phyloP scores from a whole-genome alignment of 495 filamentous ascomycete species.

The Clohesyomyces aquaticus region DNA sequence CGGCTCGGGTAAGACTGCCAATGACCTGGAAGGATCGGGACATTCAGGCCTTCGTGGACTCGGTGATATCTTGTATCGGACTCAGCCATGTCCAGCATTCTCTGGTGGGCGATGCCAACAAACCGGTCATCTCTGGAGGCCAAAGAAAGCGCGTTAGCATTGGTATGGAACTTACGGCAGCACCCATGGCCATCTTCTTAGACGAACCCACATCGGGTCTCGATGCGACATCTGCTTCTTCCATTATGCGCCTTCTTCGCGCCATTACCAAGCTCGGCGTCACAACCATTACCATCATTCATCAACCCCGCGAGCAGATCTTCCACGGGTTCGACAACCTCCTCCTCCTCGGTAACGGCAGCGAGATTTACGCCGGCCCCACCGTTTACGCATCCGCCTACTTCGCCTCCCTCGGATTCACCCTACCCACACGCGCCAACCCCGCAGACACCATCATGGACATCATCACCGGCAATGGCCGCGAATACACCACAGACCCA shows the following conservation, averaged over 20 bases:
- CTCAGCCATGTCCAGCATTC: conserved; percentile 47
- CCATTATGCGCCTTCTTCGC: conserved; percentile 78
- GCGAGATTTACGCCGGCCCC: conserved; percentile 51
- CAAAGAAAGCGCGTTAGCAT: conserved; percentile 79
- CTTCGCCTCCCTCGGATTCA: conserved; percentile 53
- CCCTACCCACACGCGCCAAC: conserved; percentile 51
- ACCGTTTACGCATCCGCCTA: conserved; percentile 47
- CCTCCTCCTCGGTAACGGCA: conserved; percentile 52
- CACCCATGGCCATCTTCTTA: conserved; percentile 66
- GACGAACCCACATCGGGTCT: conserved; percentile 58
- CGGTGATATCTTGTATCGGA: conserved; percentile 46
- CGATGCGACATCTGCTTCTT: conserved; percentile 80
- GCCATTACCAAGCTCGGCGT: conserved; percentile 77
- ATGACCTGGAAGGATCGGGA: conserved; percentile 65
- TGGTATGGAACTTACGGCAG: conserved; percentile 86
- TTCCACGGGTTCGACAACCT: conserved; percentile 55
- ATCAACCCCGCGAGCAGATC: conserved; percentile 63
- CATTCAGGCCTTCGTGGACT: conserved; percentile 58
- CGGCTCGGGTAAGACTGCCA: conserved; percentile 81
- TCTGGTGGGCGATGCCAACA: conserved; percentile 53
- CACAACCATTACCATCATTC: conserved; percentile 78
- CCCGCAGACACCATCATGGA: conserved; percentile 56
- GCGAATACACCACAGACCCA: no score
- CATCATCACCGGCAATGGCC: conserved; percentile 58
- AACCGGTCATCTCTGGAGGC: conserved; percentile 52